Base-by-base conservation (phyloP, 345 rosid species). In the Salix koriyanagi region DNA sequence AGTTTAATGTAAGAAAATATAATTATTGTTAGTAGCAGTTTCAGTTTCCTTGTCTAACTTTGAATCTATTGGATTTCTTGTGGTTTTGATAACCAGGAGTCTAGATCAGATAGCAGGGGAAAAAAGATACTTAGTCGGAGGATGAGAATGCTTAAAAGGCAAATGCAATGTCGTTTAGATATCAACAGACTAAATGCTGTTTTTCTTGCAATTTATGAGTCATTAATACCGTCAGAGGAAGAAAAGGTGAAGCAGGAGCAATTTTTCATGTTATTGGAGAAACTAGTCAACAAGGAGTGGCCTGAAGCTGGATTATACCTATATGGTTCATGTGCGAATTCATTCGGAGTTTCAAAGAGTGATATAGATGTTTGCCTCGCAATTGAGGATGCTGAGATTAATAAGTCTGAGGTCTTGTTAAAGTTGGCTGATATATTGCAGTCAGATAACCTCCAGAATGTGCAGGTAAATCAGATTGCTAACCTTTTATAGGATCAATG, bases 321-420 rank as follows among this genome's bases (percentile, higher is more conserved):
- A 7, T 96, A 96, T 77, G 99, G 99, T 74, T 93, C 99, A 44
- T 93, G 99, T 85, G 99, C 97, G 6, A 96, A 88, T 83, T 91
- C 98, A 36, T 96, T 96, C 85, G 98, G 97, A 71, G 91, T 92
- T 79, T 86, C 91, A 50, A 93, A 91, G 84, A 96, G 99, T 52
- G 99, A 96, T 82, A 88, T 96, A 66, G 99, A 93, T 89, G 94
- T 93, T 77, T 96, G 97, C 77, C 92, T 96, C 75, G 92, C 92
- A 41, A 87, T 93, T 67, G 78, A 82, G 54, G 91, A 88, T 81
- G 76, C 70, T 11, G 86, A 87, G 73, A 26, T 90, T 58, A 84
- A 90, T 79, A 96, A 96, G 78, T 74, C 94, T 34, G 94, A 93
- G 77, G 79, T 96, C 68, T 77, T 96, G 86, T 74, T 91, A 67